A percentile compares a stretch with the other conserved stretches of the same genome.
Evolutionary conservation across 1,284 basidiomycete species (phyloP).

Genomic region (Ganoderma lingzhi): DNA sequence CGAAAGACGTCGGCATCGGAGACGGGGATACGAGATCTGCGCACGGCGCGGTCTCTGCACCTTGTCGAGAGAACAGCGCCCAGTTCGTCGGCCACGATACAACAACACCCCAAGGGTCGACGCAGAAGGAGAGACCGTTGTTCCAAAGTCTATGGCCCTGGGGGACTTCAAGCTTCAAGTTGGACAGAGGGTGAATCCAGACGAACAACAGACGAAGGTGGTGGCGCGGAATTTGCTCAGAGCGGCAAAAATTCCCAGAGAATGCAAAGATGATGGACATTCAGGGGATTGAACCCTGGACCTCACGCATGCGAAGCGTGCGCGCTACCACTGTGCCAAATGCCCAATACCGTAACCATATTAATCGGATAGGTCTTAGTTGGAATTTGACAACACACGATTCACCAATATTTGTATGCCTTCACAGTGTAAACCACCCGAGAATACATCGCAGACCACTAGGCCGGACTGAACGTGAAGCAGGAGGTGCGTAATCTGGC

Average conservation of each 20-base stretch:
- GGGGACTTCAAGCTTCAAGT: too few species aligned
- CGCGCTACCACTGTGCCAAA: slow-evolving; percentile 35
- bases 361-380: too few species aligned
- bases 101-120: neutral
- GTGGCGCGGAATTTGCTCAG: neutral
- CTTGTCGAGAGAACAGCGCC: slow-evolving; percentile 23
- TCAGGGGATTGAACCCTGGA: slow-evolving; percentile 32
- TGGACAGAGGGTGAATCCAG: neutral
- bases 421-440: too few species aligned
- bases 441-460: too few species aligned
- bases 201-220: neutral
- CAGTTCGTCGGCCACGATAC: slow-evolving; percentile 23
- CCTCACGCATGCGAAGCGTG: slow-evolving; percentile 35
- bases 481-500: too few species aligned
- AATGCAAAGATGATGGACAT: slow-evolving; percentile 12
- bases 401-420: too few species aligned
- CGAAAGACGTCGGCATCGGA: slow-evolving; percentile 35
- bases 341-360: slow-evolving; percentile 8
- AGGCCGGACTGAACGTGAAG: too few species aligned
- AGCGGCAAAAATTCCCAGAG: neutral
- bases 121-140: neutral
- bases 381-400: too few species aligned
- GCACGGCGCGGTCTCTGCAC: slow-evolving; percentile 30
- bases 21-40: slow-evolving; percentile 26
- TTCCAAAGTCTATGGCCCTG: neutral